phyloP scores from a whole-genome alignment of 2,329 filamentous ascomycete species.

The Exophiala sideris region DNA sequence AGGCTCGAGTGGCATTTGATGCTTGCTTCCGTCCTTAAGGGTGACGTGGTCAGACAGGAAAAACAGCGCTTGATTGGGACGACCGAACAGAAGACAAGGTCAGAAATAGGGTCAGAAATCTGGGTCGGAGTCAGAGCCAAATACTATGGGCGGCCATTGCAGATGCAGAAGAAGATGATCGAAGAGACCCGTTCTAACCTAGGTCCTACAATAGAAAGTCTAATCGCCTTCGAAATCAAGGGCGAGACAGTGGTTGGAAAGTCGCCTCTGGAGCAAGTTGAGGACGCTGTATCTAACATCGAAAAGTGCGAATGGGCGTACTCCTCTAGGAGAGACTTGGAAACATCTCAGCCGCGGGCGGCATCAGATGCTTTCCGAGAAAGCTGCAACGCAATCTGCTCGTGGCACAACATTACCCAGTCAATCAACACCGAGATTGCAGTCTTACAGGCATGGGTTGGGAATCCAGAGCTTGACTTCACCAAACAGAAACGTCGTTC shows the following conservation, averaged over 20 bases:
- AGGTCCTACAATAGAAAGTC: conserved; percentile 75
- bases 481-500: conserved; percentile 68
- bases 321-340: conserved; percentile 72
- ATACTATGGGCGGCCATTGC: conserved; percentile 75
- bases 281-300: conserved; percentile 84
- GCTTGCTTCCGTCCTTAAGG: conserved; percentile 90
- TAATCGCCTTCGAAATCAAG: conserved; percentile 90
- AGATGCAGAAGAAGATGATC: conserved; percentile 80
- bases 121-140: conserved; percentile 87
- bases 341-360: conserved; percentile 70
- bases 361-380: conserved; percentile 73
- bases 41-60: conserved; percentile 95
- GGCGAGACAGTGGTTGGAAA: conserved; percentile 90
- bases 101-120: conserved; percentile 65
- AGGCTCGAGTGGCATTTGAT: conserved; percentile 97
- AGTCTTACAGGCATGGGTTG: conserved; percentile 93
- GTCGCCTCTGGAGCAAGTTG: conserved; percentile 80
- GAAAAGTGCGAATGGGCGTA: conserved; percentile 84
- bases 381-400: conserved; percentile 82
- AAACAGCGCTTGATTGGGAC: conserved; percentile 91
- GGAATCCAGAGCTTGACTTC: conserved; percentile 93
- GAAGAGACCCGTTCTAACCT: conserved; percentile 76
- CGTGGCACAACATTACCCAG: conserved; percentile 96
- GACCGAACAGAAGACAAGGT: conserved; percentile 68
- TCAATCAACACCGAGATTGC: conserved; percentile 92